A percentile compares a stretch with the other conserved stretches of the same genome.
Evolutionary conservation across 768 basidiomycete genomes (phyloP).

Genomic region (Lentinula lateritia): DNA sequence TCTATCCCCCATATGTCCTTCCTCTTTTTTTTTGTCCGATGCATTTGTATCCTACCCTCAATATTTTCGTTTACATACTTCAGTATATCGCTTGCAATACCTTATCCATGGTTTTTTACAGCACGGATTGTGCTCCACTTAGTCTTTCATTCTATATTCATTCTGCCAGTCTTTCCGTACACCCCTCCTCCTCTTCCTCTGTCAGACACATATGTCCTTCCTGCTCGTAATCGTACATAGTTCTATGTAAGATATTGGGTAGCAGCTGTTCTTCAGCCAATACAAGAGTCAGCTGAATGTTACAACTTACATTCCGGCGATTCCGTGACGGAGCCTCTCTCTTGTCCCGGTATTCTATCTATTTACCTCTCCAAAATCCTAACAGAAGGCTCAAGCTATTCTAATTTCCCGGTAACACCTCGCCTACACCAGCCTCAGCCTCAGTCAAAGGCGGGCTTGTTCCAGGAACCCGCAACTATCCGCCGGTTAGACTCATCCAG

Average conservation of each 20-base stretch:
- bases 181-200: background rate
- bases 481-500: too few species aligned
- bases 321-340: too few species aligned
- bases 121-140: background rate
- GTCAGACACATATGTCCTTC: background rate
- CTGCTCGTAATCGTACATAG: background rate
- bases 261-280: too few species aligned
- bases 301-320: too few species aligned
- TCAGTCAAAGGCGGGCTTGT: background rate
- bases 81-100: constrained; percentile 4
- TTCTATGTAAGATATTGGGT: background rate
- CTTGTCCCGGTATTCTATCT: too few species aligned
- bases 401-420: background rate
- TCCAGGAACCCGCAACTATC: background rate
- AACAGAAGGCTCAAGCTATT: background rate
- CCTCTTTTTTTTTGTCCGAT: constrained; percentile 7
- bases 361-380: too few species aligned
- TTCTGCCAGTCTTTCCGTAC: background rate
- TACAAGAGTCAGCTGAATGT: too few species aligned
- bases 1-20: constrained; percentile 1
- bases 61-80: background rate
- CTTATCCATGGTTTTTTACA: background rate
- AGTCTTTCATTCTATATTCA: background rate
- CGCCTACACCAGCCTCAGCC: background rate
- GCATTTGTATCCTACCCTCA: constrained; percentile 16